Percentiles rank a stretch among this genome's conserved stretches.
phyloP scores from a whole-genome alignment of 345 rosid species.

The Anacardium occidentale region DNA sequence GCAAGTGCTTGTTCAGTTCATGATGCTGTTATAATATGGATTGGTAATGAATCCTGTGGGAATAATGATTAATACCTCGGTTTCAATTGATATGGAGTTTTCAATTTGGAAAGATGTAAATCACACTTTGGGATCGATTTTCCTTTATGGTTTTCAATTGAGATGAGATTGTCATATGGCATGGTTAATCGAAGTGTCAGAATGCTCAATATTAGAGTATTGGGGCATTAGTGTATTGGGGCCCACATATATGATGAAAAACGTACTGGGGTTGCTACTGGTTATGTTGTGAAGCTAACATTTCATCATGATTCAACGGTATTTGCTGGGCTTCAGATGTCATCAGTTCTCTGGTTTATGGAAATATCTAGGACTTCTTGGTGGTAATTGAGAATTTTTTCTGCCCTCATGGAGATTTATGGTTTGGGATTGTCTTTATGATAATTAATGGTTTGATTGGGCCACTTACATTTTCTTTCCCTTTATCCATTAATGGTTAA shows the following conservation, averaged over 20 bases:
- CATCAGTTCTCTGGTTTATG: constrained; percentile 19
- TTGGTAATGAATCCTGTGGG: constrained; percentile 19
- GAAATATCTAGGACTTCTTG: constrained; percentile 13
- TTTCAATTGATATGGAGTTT: constrained; percentile 17
- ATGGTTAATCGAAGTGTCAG: constrained; percentile 12
- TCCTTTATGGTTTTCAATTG: background rate
- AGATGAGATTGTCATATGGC: constrained; percentile 7
- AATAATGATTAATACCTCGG: constrained; percentile 15
- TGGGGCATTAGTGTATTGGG: constrained; percentile 11
- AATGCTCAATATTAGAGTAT: background rate
- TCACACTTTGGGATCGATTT: constrained; percentile 15
- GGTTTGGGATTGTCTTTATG: constrained; percentile 13
- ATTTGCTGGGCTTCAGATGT: constrained; percentile 15
- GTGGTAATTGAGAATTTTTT: constrained; percentile 18
- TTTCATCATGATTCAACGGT: constrained; percentile 12
- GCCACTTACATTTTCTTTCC: constrained; percentile 4
- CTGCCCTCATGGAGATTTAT: constrained; percentile 13
- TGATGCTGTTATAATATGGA: constrained; percentile 15
- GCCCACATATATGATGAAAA: constrained; percentile 5
- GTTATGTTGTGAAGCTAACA: constrained; percentile 12
- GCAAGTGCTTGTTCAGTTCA: constrained; percentile 24
- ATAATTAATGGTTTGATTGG: constrained; percentile 20
- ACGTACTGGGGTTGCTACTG: constrained; percentile 10
- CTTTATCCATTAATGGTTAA: constrained; percentile 1
- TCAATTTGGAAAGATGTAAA: constrained; percentile 9